Conservation (phyloP, 805 yeast species). For the Brettanomyces bruxellensis region DNA sequence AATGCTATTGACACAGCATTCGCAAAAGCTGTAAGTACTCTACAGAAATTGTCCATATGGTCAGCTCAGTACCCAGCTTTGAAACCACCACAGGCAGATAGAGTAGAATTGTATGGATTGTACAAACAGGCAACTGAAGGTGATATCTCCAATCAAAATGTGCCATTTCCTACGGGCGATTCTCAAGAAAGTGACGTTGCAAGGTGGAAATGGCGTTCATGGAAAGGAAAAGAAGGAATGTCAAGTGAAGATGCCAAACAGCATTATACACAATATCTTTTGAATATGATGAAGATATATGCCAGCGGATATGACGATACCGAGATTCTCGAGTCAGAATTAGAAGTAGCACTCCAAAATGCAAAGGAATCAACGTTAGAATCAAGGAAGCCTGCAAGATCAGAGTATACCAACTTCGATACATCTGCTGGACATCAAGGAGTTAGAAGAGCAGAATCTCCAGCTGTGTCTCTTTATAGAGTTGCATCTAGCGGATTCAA, state of each 20-base stretch:
- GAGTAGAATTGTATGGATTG: slow-evolving; percentile 67
- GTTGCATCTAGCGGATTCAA: slow-evolving; percentile 23
- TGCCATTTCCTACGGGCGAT: slow-evolving; percentile 56
- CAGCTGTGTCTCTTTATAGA: slow-evolving; percentile 25
- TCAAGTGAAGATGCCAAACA: slow-evolving; percentile 65
- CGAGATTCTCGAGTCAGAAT: slow-evolving; percentile 52
- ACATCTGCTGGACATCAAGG: neutral
- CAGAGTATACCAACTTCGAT: neutral
- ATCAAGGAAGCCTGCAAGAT: neutral
- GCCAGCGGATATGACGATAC: slow-evolving; percentile 62
- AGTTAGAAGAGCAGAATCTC: slow-evolving; percentile 21
- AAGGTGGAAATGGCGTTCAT: slow-evolving; percentile 74
- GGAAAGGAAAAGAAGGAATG: slow-evolving; percentile 69
- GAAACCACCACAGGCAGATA: slow-evolving; percentile 63
- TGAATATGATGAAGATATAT: slow-evolving; percentile 63
- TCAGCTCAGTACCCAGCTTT: slow-evolving; percentile 57
- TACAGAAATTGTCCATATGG: slow-evolving; percentile 59
- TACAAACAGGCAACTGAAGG: slow-evolving; percentile 91
- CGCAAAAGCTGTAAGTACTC: slow-evolving; percentile 73
- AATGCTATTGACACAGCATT: slow-evolving; percentile 69
- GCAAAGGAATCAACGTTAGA: neutral
- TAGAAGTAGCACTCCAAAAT: slow-evolving; percentile 36
- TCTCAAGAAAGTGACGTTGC: slow-evolving; percentile 58
- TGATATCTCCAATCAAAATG: slow-evolving; percentile 51
- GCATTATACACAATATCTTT: slow-evolving; percentile 54